Evolutionary conservation across 257 asterid species (phyloP), one percentile per base, ranked within the genome.

Genomic region (Mitragyna speciosa): DNA sequence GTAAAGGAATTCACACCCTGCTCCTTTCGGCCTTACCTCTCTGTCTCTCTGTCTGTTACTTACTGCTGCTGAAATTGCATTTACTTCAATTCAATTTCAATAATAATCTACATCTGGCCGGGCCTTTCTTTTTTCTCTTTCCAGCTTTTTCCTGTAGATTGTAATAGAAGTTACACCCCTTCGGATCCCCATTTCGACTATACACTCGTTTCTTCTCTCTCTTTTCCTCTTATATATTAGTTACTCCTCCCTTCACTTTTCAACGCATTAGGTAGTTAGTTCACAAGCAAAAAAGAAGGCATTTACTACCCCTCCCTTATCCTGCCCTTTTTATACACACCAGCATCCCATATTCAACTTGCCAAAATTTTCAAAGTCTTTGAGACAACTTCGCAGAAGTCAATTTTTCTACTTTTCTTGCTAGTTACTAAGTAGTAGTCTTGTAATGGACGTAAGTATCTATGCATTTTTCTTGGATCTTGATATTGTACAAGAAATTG

Each of bases 31-130:
- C 83, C 79, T 81, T 79, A 43, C 76, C 77, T 76, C 78, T 36
- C 66, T 81, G 30, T 47, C 87, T 52, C 87, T 84, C 82, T 84
- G 61, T 63, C 81, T 83, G 79, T 74, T 70, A 78, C 58, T 80
- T 83, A 77, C 84, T 76, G 64, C 48, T 82, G 59, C 64, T 82
- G 79, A 67, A 72, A 22, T 36, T n/a, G 20, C 58, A n/a, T 26
- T 36, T 36, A 16, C 28, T 5, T 81, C 56, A 78, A 83, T 78
- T 81, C 68, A 89, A 82, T 82, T 68, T 69, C 81, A 90, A 72
- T 15, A 51, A 48, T 48, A 48, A 12, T 48, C 52, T 2, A 48
- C 16, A 51, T 51, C 59, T 22, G 43, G 12, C 77, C 14, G 39
- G 47, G 85, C 81, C 78, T 48, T 65, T n/a, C 78, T 73, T 79